Percentiles rank a stretch among this genome's conserved stretches.
Conservation (phyloP, 495 filamentous ascomycete species). For the Monascus purpureus region DNA sequence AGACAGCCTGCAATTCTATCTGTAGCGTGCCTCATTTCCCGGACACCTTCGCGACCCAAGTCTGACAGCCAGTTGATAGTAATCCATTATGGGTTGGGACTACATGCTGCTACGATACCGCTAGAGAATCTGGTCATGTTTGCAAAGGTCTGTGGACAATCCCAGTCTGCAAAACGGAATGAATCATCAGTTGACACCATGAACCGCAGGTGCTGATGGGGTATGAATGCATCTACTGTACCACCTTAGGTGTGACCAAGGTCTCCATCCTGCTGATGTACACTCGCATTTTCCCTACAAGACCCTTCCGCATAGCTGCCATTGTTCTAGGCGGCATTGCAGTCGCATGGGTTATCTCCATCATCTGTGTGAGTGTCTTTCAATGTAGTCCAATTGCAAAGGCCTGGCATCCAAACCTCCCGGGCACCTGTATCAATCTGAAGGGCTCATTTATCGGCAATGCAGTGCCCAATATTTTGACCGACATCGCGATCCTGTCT, state of each 20-base stretch:
- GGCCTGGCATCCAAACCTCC: slow-evolving; percentile 21
- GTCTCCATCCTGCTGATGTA: slow-evolving; percentile 30
- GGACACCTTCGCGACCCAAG: too few relatives aligned
- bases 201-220: slow-evolving; percentile 19
- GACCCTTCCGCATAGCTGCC: slow-evolving; percentile 20
- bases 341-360: slow-evolving; percentile 22
- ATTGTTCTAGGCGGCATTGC: slow-evolving; percentile 24
- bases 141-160: too few relatives aligned
- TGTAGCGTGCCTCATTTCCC: too few relatives aligned
- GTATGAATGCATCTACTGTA: slow-evolving; percentile 25
- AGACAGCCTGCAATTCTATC: too few relatives aligned
- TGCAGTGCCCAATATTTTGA: slow-evolving; percentile 32
- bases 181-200: too few relatives aligned
- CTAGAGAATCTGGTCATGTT: slow-evolving; percentile 12
- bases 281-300: slow-evolving; percentile 26
- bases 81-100: slow-evolving; percentile 17
- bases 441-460: slow-evolving; percentile 30
- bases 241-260: slow-evolving; percentile 24
- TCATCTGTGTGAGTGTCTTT: slow-evolving; percentile 28
- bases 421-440: slow-evolving; percentile 29
- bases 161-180: too few relatives aligned
- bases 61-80: too few relatives aligned
- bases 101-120: slow-evolving; percentile 14
- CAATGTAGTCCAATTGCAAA: slow-evolving; percentile 30
- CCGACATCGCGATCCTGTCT: slow-evolving; percentile 31